Evolutionary conservation across 2,329 filamentous ascomycete species (phyloP).

Genomic region (Venturia aucupariae): DNA sequence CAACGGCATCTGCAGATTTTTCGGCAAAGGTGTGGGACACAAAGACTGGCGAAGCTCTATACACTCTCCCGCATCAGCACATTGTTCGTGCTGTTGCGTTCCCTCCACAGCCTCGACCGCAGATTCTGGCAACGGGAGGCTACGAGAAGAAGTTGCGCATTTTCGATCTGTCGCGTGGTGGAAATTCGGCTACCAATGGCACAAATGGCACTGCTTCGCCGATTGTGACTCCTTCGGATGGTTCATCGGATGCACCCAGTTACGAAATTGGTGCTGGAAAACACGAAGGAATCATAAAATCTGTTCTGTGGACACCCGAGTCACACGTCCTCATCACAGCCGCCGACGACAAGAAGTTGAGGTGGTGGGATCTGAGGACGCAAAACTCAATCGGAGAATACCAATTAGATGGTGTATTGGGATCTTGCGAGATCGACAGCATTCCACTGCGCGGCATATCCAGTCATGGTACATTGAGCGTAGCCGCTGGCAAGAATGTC

Average conservation of each 20-base stretch:
- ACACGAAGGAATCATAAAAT: slow-evolving; percentile 86
- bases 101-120: slow-evolving; percentile 56
- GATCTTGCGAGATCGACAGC: slow-evolving; percentile 71
- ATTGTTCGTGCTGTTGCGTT: slow-evolving; percentile 94
- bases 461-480: slow-evolving; percentile 61
- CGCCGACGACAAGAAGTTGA: slow-evolving; percentile 78
- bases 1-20: slow-evolving; percentile 92
- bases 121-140: slow-evolving; percentile 79
- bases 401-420: slow-evolving; percentile 73
- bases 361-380: slow-evolving; percentile 86
- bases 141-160: slow-evolving; percentile 95
- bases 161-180: slow-evolving; percentile 67
- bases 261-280: slow-evolving; percentile 83
- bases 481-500: slow-evolving; percentile 87
- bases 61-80: slow-evolving; percentile 83
- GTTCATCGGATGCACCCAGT: slow-evolving; percentile 46
- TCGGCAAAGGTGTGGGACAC: slow-evolving; percentile 98
- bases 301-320: slow-evolving; percentile 87
- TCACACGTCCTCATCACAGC: slow-evolving; percentile 85
- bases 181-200: slow-evolving; percentile 12
- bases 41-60: slow-evolving; percentile 79
- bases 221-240: slow-evolving; percentile 24
- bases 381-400: slow-evolving; percentile 67
- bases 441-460: slow-evolving; percentile 18
- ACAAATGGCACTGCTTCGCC: slow-evolving; percentile 19